Evolutionary conservation across 768 basidiomycete genomes (phyloP).

Genomic region (Thelephora ganbajun): DNA sequence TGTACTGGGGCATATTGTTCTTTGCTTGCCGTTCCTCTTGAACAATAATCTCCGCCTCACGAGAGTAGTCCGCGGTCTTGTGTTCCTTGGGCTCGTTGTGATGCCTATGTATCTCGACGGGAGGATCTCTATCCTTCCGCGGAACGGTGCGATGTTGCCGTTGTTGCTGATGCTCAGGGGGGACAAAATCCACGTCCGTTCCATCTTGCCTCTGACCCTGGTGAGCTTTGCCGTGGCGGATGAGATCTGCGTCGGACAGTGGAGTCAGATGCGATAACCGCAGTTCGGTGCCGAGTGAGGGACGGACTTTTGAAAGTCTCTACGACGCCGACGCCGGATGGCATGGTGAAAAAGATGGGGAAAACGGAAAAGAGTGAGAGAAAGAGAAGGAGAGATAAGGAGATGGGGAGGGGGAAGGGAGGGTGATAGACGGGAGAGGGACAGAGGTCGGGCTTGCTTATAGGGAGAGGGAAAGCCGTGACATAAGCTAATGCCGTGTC

Average conservation of each 20-base stretch:
- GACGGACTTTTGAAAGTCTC: conserved; percentile 78
- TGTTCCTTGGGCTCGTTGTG: conserved; percentile 19
- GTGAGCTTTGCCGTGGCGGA: conserved; percentile 38
- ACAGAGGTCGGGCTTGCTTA: no score
- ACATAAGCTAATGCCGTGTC: no score
- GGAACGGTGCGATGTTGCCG: conserved; percentile 14
- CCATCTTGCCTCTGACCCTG: conserved; percentile 11
- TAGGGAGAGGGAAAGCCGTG: no score
- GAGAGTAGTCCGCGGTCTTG: conserved; percentile 18
- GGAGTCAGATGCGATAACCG: conserved; percentile 1
- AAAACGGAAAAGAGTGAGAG: not conserved
- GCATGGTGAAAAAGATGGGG: conserved; percentile 27
- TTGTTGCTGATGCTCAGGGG: conserved; percentile 9
- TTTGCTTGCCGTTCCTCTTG: conserved; percentile 63
- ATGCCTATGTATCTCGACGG: conserved; percentile 18
- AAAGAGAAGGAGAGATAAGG: not conserved
- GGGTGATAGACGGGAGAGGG: no score
- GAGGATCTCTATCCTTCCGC: conserved; percentile 10
- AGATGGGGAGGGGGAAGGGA: no score
- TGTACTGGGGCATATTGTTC: conserved; percentile 72
- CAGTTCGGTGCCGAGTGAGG: conserved; percentile 2
- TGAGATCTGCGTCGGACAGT: conserved; percentile 25
- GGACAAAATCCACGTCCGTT: conserved; percentile 6
- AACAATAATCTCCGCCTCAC: conserved; percentile 50
- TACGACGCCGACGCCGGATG: conserved; percentile 48